phyloP scores from a whole-genome alignment of 2,329 filamentous ascomycete species.

The Orbilia brochopaga region DNA sequence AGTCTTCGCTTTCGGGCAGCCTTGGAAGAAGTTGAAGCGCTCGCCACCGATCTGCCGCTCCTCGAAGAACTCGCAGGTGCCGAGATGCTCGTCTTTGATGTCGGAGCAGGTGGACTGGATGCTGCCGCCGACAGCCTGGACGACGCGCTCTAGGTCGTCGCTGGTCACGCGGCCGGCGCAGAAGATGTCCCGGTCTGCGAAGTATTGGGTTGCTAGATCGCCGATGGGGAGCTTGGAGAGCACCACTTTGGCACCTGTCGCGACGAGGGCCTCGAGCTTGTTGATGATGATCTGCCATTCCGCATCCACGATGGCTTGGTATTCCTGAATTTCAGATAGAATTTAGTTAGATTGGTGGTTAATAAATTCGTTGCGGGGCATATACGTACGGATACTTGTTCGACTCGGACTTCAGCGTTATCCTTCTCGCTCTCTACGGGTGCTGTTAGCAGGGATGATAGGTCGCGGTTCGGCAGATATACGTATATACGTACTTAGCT shows the following conservation, averaged over 20 bases:
- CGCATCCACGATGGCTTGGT: constrained; percentile 98
- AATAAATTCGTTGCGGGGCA: not conserved
- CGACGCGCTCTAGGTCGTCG: constrained; percentile 94
- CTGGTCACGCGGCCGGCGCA: constrained; percentile 90
- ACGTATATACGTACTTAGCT: constrained; percentile 67
- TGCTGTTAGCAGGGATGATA: constrained; percentile 25
- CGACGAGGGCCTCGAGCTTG: constrained; percentile 93
- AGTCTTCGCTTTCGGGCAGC: constrained; percentile 92
- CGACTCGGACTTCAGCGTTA: constrained; percentile 96
- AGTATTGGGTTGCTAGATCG: constrained; percentile 95
- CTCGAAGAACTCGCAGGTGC: constrained; percentile 87
- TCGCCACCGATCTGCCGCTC: constrained; percentile 97
- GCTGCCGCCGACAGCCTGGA: constrained; percentile 89
- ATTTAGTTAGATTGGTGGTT: not conserved
- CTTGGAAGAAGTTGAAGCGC: constrained; percentile 97
- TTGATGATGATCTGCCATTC: constrained; percentile 99
- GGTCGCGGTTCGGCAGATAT: not conserved
- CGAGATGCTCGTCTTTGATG: constrained; percentile 85
- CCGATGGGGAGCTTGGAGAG: constrained; percentile 97
- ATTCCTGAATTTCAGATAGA: constrained; percentile 66
- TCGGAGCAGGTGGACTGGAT: constrained; percentile 96
- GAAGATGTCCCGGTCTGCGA: constrained; percentile 97
- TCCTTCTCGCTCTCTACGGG: constrained; percentile 85
- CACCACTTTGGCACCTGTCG: constrained; percentile 95
- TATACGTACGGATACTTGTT: constrained; percentile 75